Percentiles rank a stretch among this genome's conserved stretches.
Conservation (phyloP, 2,329 filamentous ascomycete genomes). For the Xylaria sp. region DNA sequence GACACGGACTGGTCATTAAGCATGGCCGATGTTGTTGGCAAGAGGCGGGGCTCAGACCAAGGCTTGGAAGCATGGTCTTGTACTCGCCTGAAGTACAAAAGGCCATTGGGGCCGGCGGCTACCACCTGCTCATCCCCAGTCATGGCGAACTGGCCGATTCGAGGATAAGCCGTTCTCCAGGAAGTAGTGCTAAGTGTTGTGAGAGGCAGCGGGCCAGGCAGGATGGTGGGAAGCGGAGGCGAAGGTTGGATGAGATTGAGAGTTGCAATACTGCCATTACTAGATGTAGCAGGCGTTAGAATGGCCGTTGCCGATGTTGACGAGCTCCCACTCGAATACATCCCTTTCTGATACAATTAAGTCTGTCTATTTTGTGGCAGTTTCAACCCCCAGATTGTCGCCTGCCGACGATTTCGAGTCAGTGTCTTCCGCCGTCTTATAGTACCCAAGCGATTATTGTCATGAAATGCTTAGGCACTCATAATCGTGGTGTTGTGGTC, state of each 20-base stretch:
- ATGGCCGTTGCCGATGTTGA: not conserved
- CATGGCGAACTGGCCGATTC: constrained; percentile 36
- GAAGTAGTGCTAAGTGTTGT: constrained; percentile 28
- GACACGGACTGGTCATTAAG: constrained; percentile 38
- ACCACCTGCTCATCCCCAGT: constrained; percentile 28
- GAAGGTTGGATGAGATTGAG: not conserved
- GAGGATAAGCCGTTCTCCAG: constrained; percentile 36
- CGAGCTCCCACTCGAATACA: not conserved
- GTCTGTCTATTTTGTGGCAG: not conserved
- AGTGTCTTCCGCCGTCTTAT: too few relatives aligned
- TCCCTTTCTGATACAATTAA: not conserved
- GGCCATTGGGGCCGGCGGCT: constrained; percentile 35
- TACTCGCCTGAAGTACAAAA: constrained; percentile 38
- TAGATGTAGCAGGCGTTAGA: constrained; percentile 1
- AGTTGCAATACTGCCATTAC: not conserved
- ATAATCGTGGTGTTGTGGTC: too few relatives aligned
- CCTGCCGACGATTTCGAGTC: too few relatives aligned
- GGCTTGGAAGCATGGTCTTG: constrained; percentile 34
- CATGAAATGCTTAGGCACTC: too few relatives aligned
- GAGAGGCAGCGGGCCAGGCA: constrained; percentile 21
- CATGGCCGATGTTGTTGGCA: constrained; percentile 21
- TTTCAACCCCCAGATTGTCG: not conserved
- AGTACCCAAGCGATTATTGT: too few relatives aligned
- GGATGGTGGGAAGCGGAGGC: not conserved
- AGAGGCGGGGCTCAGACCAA: constrained; percentile 34